Conservation (phyloP, 2,329 filamentous ascomycete genomes). For the Botrytis tulipae region DNA sequence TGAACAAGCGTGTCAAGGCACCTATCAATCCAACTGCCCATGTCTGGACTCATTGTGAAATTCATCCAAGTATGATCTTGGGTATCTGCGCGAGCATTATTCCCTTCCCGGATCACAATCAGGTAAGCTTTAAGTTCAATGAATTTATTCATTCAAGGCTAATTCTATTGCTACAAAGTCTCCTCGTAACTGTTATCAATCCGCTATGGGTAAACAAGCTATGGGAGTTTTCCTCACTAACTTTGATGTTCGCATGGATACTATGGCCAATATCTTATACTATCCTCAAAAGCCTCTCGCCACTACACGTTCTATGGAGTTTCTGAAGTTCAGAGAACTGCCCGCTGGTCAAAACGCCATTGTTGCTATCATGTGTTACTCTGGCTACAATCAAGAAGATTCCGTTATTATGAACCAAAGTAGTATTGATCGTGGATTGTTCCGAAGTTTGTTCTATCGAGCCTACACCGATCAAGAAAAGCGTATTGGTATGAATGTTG, state of each 20-base stretch:
- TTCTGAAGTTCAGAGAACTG: constrained; percentile 94
- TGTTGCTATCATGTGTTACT: constrained; percentile 95
- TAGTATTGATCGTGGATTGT: constrained; percentile 94
- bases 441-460: constrained; percentile 96
- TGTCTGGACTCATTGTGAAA: constrained; percentile 97
- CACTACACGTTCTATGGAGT: constrained; percentile 97
- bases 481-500: constrained; percentile 86
- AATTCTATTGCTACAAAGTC: constrained; percentile 55
- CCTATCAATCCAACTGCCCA: constrained; percentile 83
- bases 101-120: constrained; percentile 98
- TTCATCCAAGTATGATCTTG: constrained; percentile 98
- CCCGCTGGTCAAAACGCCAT: constrained; percentile 98
- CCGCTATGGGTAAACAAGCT: constrained; percentile 99
- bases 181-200: constrained; percentile 98
- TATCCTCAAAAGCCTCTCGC: constrained; percentile 97
- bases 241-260: constrained; percentile 96
- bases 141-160: constrained; percentile 33
- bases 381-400: constrained; percentile 99
- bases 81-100: constrained; percentile 99
- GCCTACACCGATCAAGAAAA: constrained; percentile 98
- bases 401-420: constrained; percentile 99
- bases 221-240: constrained; percentile 99
- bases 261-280: constrained; percentile 98
- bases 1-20: constrained; percentile 84
- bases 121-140: constrained; percentile 50